phyloP scores from a whole-genome alignment of 2,329 filamentous ascomycete genomes.

The Claviceps pazoutovae region DNA sequence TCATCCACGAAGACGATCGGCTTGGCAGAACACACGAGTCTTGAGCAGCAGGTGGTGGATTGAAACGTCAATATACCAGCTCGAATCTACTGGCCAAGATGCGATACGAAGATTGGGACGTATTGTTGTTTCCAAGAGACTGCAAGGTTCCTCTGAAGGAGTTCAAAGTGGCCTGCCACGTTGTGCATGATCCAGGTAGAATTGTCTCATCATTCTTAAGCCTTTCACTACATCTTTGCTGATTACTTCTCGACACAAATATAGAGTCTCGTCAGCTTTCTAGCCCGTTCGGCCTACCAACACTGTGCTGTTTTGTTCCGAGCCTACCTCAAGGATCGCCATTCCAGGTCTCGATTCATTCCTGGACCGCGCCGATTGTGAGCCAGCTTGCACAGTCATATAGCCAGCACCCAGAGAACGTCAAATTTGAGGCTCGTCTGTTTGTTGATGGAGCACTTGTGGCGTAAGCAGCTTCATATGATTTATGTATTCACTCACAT shows the following conservation, averaged over 20 bases:
- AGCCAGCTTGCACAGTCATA: conserved; percentile 43
- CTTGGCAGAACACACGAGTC: background rate
- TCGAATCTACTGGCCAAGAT: conserved; percentile 31
- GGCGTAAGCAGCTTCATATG: conserved; percentile 29
- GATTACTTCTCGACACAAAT: background rate
- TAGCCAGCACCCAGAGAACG: conserved; percentile 39
- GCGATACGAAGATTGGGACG: conserved; percentile 79
- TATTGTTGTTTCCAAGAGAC: conserved; percentile 59
- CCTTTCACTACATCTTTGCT: background rate
- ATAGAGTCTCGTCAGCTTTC: conserved; percentile 39
- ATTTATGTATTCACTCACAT: background rate
- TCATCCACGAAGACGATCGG: background rate
- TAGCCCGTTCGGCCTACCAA: conserved; percentile 40
- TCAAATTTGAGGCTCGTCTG: conserved; percentile 52
- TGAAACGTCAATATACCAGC: background rate
- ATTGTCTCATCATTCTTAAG: background rate
- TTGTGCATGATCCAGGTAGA: conserved; percentile 38
- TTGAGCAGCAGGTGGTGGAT: background rate
- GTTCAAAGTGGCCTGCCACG: conserved; percentile 66
- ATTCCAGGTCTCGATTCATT: conserved; percentile 64
- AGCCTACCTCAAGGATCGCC: conserved; percentile 42
- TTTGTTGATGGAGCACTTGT: conserved; percentile 53
- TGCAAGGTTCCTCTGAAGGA: conserved; percentile 62
- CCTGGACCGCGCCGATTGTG: conserved; percentile 49
- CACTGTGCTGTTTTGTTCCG: conserved; percentile 58